Evolutionary conservation across 2,329 filamentous ascomycete species (phyloP).

Genomic region (Exutisphaerella laricina): DNA sequence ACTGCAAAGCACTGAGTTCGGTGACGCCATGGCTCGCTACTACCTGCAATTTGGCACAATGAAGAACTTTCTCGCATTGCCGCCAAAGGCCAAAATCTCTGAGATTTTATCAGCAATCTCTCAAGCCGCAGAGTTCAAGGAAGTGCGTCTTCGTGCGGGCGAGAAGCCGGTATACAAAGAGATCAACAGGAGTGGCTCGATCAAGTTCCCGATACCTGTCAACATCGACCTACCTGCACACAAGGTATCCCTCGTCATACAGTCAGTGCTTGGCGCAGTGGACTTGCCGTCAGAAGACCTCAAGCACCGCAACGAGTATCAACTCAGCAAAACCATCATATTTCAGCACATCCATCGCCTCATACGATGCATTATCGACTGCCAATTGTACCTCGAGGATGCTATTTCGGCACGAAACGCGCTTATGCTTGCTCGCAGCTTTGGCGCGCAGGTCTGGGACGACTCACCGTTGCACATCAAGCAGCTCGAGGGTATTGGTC

Average conservation of each 20-base stretch:
- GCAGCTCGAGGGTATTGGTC: constrained; percentile 74
- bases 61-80: constrained; percentile 61
- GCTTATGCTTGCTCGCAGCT: constrained; percentile 70
- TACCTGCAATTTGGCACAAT: constrained; percentile 77
- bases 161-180: constrained; percentile 67
- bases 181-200: constrained; percentile 62
- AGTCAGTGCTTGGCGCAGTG: constrained; percentile 63
- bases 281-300: constrained; percentile 57
- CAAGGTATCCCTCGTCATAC: constrained; percentile 73
- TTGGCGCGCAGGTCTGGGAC: constrained; percentile 76
- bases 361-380: constrained; percentile 71
- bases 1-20: constrained; percentile 64
- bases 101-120: constrained; percentile 63
- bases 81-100: constrained; percentile 55
- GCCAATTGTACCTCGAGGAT: constrained; percentile 59
- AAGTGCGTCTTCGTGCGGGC: constrained; percentile 62
- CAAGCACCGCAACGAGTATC: constrained; percentile 52
- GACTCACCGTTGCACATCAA: constrained; percentile 72
- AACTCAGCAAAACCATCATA: constrained; percentile 56
- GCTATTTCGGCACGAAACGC: constrained; percentile 62
- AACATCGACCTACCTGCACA: constrained; percentile 61
- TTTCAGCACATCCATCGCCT: constrained; percentile 66
- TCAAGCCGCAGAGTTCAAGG: constrained; percentile 66
- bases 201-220: constrained; percentile 66
- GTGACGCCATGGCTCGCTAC: constrained; percentile 76